Evolutionary conservation across 2,329 filamentous ascomycete genomes (phyloP), one percentile per base, ranked within the genome.

Genomic region (Mariannaea sp.): DNA sequence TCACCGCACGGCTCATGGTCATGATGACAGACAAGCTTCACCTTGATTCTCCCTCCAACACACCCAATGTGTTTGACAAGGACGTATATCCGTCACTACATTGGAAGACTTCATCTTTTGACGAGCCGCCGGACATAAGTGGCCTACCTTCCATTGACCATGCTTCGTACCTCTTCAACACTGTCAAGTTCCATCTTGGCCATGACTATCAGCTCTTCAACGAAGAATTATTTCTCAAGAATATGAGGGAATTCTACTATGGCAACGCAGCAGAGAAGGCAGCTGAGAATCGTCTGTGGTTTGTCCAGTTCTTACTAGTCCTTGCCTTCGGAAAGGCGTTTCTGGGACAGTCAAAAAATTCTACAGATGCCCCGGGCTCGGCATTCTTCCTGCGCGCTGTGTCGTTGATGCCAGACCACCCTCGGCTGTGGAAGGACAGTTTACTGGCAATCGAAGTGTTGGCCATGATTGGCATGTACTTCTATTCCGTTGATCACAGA

Each of bases 281-380:
- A 12, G 36, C 49, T 7, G 55, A 60, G 14, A 58, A 49, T 9
- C 50, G 46, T 20, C 57, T 81, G 17, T 80, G 79, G 79, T 79
- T 77, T 59, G 72, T 79, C 40, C 78, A 81, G 51, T 79, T 77
- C 45, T 67, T 81, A 4, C 63, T 81, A 3, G 72, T 81, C 14
- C 68, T 82, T 13, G 78, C 79, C 1, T 69, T 67, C 53, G 66
- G 68, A 7, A 67, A 60, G 6, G 68, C 68, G 2, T 68, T 69
- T 29, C 53, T 62, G 1, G 36, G 53, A 12, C 60, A 55, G 7
- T 47, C 55, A 2, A 44, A 24, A 26, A 74, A 1, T 67, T 71
- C 42, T 59, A 70, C 40, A 2, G 63, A 70, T 3, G 65, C 69
- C 4, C 69, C 70, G 1, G 70, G 69, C 2, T 55, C 65, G 0